These are phyloP conservation scores for Trichoderma guizhouense DNA, from an alignment of 2,329 filamentous ascomycete genomes.

Conservation along the genomic window DNA sequence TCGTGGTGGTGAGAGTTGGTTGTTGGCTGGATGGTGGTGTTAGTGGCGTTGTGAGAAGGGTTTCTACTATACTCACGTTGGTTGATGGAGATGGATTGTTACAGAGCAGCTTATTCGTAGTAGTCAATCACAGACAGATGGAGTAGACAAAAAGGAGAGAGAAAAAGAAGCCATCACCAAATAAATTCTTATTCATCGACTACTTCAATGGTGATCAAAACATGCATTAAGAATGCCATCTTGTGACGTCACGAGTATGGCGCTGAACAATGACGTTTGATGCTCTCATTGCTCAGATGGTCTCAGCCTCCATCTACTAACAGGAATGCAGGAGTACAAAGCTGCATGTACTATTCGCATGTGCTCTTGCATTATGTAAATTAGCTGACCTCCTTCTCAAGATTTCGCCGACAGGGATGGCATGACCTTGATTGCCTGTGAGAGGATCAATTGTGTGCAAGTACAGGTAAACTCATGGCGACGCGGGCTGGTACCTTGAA, in stretches of 20 bases:
- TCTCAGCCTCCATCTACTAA: not conserved
- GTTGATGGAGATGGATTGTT: not conserved
- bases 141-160: not conserved
- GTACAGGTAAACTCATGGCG: not conserved
- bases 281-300: not conserved
- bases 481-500: not conserved
- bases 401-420: not conserved
- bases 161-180: not conserved
- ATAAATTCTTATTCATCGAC: not conserved
- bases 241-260: constrained; percentile 1
- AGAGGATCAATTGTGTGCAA: not conserved
- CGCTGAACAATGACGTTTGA: not conserved
- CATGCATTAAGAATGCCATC: not conserved
- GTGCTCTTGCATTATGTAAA: not conserved
- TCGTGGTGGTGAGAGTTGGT: not conserved
- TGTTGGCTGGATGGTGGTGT: not conserved
- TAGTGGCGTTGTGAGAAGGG: not conserved
- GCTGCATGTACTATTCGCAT: not conserved
- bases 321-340: too few species aligned
- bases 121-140: not conserved
- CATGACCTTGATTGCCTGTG: not conserved
- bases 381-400: not conserved
- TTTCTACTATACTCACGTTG: not conserved
- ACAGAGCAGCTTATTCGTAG: not conserved
- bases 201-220: not conserved